Evolutionary conservation across 1,284 basidiomycete genomes (phyloP).

Genomic region (Fomitopsis schrenkii): DNA sequence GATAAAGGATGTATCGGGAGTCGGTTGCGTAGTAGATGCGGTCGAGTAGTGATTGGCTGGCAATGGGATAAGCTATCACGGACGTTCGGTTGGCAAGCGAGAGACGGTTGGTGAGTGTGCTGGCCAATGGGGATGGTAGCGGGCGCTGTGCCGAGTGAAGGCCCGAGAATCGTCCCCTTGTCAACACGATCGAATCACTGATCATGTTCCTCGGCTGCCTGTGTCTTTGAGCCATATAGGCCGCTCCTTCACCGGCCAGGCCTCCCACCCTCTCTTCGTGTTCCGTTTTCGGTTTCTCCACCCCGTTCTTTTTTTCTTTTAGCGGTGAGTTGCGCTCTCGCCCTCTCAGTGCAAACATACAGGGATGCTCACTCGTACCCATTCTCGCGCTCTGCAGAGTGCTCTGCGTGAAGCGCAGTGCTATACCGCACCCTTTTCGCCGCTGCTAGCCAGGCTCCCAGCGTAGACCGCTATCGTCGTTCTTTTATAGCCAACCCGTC

Average conservation of each 20-base stretch:
- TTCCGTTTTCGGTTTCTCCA: conserved; percentile 27
- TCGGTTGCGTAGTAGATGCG: not conserved
- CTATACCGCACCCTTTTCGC: conserved; percentile 24
- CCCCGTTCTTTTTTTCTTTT: conserved; percentile 37
- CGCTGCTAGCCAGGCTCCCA: conserved; percentile 34
- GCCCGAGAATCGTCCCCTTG: conserved; percentile 24
- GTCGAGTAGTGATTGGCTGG: conserved; percentile 3
- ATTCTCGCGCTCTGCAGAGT: conserved; percentile 16
- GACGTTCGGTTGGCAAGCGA: conserved; percentile 13
- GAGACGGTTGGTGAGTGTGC: not conserved
- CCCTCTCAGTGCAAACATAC: not conserved
- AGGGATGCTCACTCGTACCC: not conserved
- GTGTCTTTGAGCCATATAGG: conserved; percentile 19
- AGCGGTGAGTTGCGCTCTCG: conserved; percentile 31
- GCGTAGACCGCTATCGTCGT: conserved; percentile 67
- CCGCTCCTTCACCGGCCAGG: conserved; percentile 10
- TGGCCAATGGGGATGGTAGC: conserved; percentile 22
- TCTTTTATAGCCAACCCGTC: conserved; percentile 37
- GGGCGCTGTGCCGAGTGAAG: not conserved
- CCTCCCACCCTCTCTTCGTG: conserved; percentile 26
- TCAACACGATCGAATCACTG: conserved; percentile 29
- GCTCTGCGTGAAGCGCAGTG: conserved; percentile 29
- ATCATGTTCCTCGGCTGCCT: conserved; percentile 22
- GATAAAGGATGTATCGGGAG: not conserved
- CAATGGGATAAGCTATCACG: conserved; percentile 7